Conservation (phyloP, 192 early-diverging fungal genomes). For the Gaertneriomyces sp. region DNA sequence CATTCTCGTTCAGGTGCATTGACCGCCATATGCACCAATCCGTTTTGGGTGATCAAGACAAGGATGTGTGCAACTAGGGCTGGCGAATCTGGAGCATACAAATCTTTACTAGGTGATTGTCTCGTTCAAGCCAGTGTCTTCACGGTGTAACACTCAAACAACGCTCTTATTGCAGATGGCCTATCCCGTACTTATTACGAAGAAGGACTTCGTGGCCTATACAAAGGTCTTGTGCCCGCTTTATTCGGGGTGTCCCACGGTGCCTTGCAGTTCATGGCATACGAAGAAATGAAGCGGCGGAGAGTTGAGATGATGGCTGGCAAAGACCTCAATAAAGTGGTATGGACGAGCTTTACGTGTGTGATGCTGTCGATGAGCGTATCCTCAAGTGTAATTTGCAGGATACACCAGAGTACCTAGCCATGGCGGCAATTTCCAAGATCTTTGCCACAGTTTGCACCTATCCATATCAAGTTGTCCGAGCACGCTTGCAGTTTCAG, state of each 20-base stretch:
- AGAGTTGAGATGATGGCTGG: slow-evolving; percentile 7
- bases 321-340: slow-evolving; percentile 23
- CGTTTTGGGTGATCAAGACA: slow-evolving; percentile 97
- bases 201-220: slow-evolving; percentile 81
- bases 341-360: slow-evolving; percentile 1
- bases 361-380: neutral
- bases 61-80: slow-evolving; percentile 62
- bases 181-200: slow-evolving; percentile 68
- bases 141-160: neutral
- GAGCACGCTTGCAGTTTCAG: slow-evolving; percentile 73
- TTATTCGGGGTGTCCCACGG: slow-evolving; percentile 94
- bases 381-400: slow-evolving; percentile 6
- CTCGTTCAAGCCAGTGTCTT: slow-evolving; percentile 14
- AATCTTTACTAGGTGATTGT: slow-evolving; percentile 29
- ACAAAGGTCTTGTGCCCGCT: slow-evolving; percentile 87
- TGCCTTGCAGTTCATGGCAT: slow-evolving; percentile 96
- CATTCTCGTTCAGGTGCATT: slow-evolving; percentile 52
- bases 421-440: slow-evolving; percentile 86
- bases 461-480: slow-evolving; percentile 90
- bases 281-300: slow-evolving; percentile 90
- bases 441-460: slow-evolving; percentile 80
- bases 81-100: slow-evolving; percentile 43
- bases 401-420: slow-evolving; percentile 65
- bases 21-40: slow-evolving; percentile 85
- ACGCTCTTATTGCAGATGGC: slow-evolving; percentile 47